Evolutionary conservation across 2,329 filamentous ascomycete genomes (phyloP).

Genomic region (Fusarium neocosmosporiellum): DNA sequence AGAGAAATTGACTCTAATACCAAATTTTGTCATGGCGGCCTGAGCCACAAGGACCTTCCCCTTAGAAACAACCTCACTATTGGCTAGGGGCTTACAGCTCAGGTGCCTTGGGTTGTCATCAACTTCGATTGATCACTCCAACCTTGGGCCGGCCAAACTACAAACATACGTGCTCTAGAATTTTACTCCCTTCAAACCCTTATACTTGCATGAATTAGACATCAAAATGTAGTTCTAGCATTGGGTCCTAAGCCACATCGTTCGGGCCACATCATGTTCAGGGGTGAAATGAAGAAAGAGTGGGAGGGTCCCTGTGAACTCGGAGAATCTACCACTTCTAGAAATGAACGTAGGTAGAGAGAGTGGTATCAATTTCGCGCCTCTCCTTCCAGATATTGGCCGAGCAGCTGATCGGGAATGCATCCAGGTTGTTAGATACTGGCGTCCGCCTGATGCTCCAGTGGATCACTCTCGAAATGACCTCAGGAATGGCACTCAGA

Average conservation of each 20-base stretch:
- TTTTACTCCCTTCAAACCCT: neutral
- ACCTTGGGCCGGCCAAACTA: neutral
- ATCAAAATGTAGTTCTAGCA: neutral
- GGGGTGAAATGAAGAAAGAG: neutral
- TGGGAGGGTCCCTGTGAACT: neutral
- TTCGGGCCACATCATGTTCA: neutral
- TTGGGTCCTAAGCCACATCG: neutral
- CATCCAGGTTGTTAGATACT: neutral
- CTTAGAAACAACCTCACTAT: neutral
- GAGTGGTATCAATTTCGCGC: neutral
- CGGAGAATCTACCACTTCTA: neutral
- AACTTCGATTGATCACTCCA: neutral
- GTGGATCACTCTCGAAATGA: too few species aligned
- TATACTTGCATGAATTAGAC: neutral
- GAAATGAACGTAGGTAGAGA: neutral
- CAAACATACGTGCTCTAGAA: neutral
- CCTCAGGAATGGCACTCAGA: neutral
- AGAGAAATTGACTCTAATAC: neutral
- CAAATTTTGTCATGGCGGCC: accelerated
- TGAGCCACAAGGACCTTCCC: neutral
- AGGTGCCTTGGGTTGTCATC: neutral
- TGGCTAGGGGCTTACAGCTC: neutral
- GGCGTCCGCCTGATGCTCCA: too few species aligned
- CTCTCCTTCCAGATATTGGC: neutral
- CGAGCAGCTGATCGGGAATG: neutral